Base-by-base conservation (phyloP, 176 grass and related monocot species). In the Avena sativa region DNA sequence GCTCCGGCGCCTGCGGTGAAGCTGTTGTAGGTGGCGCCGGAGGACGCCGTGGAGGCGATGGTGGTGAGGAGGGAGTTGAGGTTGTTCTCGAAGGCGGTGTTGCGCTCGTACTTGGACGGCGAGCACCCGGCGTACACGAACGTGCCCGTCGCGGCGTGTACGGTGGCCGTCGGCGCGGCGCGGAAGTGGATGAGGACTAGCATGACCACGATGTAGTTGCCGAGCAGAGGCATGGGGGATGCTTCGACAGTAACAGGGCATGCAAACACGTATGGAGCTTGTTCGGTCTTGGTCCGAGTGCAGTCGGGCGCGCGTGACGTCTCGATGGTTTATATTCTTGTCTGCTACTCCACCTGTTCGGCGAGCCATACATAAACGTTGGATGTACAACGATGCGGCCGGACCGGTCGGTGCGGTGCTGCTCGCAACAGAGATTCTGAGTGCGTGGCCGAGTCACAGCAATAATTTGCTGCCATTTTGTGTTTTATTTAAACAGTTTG, bases 81-180 rank as follows among this genome's bases (percentile, higher is more conserved):
- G 87, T 95, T 95, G 85, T 60, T 89, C 76, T 98, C 58, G 87
- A 77, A 95, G 10, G 83, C 85, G 8, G 89, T 87, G 91, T 90
- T 83, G 59, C 89, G 84, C 63, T 79, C 75, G 87, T 90, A 97
- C 86, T 86, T 97, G 12, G 91, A 90, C 81, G 89, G 85, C 30
- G 95, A 97, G 83, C 93, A 97, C 8, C 89, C 89, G 23, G 93
- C 85, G 44, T 95, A 92, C 17, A 98, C 40, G 86, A 95, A 95
- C 83, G 87, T 71, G 58, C 87, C 83, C 36, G 87, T 73, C 13
- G 89, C 65, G 71, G 84, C 83, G 63, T 14, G 43, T 0, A 53
- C 50, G 4, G 3, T 15, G 2, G 71, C 28, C 70, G 77, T 52
- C 67, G 60, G 38, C 5, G 59, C 64, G 21, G 16, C 85, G 86